Evolutionary conservation across 2,329 filamentous ascomycete species (phyloP).

Genomic region (Alternaria postmessia): DNA sequence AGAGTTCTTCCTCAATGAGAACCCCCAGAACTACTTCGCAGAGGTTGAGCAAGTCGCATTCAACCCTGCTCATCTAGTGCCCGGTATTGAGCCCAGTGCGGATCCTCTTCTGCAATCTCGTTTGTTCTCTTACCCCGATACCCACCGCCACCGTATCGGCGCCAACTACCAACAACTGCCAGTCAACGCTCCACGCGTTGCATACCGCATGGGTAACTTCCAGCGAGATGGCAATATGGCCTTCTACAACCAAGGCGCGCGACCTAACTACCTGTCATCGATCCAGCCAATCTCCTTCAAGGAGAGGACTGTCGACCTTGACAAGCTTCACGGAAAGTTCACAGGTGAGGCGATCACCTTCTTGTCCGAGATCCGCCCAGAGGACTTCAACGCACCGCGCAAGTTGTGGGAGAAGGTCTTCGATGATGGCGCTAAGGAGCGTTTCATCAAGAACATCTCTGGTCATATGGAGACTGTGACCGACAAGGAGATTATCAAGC

Average conservation of each 20-base stretch:
- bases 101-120: constrained; percentile 75
- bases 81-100: constrained; percentile 73
- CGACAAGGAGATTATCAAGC: constrained; percentile 68
- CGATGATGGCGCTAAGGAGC: constrained; percentile 64
- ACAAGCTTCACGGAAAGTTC: constrained; percentile 62
- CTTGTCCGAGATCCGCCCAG: constrained; percentile 61
- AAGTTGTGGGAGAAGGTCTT: constrained; percentile 69
- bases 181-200: constrained; percentile 62
- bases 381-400: constrained; percentile 65
- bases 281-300: constrained; percentile 62
- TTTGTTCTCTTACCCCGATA: constrained; percentile 75
- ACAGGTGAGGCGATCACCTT: constrained; percentile 59
- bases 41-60: constrained; percentile 76
- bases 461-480: constrained; percentile 68
- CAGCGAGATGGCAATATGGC: constrained; percentile 78
- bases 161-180: constrained; percentile 68
- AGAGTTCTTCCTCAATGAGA: constrained; percentile 63
- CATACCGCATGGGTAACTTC: constrained; percentile 68
- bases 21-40: constrained; percentile 68
- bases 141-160: constrained; percentile 65
- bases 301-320: constrained; percentile 56
- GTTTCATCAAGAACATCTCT: constrained; percentile 67
- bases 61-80: constrained; percentile 71
- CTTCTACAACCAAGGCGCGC: constrained; percentile 69
- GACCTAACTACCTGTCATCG: constrained; percentile 65